Base-by-base conservation (phyloP, 1,139 yeast genomes). In the Sugiyamaella japonica region DNA sequence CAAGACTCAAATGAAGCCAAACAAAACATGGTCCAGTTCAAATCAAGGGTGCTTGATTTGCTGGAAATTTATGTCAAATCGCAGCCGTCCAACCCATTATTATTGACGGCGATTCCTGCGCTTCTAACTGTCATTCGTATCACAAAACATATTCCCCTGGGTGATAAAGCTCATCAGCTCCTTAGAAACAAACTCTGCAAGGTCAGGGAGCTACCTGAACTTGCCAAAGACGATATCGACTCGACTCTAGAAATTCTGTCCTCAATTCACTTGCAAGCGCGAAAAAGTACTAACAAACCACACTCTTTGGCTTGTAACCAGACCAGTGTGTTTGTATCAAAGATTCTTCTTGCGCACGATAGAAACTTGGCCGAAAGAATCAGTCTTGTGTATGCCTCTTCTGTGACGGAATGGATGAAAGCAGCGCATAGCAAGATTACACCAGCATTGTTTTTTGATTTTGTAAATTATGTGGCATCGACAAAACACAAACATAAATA, bases 1-100 rank as follows among this genome's bases (percentile, higher is more conserved):
- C 63, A 62, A 54, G 66, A 64, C 61, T 86, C 88, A 62, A 70
- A 78, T 17, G 95, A 89, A 61, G 97, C 97, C 6, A 81, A 84
- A 64, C 89, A 86, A 63, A 86, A 84, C 64, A 86, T 93, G 77
- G 76, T 85, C 5, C 81, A 86, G 54, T 86, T 90, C 74, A 93
- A 93, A 67, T 82, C 82, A 60, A 77, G 97, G 55, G 79, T 89
- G 3, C 72, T 91, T 51, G 97, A 90, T 63, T 74, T 93, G 62
- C 68, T 93, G 41, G 95, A 87, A 31, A 72, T 81, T 6, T 89
- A 81, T 63, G 73, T 76, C 60, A 80, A 77, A 59, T 66, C 66
- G 7, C 78, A 81, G 60, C 77, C 81, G 0, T 65, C 72, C 28
- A 77, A 79, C n/a, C 61, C 68, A 13, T 70, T 69, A 16, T 66